Conservation (phyloP, 306 rosid species). For the Pterocarpus santalinus region DNA sequence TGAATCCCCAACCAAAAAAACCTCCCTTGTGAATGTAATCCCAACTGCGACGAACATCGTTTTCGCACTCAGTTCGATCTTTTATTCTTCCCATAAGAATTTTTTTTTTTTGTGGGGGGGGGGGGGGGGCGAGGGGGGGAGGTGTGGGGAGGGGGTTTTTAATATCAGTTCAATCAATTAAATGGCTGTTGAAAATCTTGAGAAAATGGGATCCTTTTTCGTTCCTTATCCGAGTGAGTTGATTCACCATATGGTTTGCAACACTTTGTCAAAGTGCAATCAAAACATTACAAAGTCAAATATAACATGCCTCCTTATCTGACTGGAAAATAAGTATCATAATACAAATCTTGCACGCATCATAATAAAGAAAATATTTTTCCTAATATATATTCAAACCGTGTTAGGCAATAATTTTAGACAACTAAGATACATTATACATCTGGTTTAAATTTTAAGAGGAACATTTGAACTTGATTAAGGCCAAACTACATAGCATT, state of each 20-base stretch:
- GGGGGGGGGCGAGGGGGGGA: too few species aligned
- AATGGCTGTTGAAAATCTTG: too few species aligned
- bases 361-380: not conserved
- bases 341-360: slow-evolving; percentile 21
- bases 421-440: not conserved
- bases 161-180: too few species aligned
- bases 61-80: too few species aligned
- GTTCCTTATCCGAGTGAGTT: not conserved
- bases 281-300: slow-evolving; percentile 12
- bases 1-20: too few species aligned
- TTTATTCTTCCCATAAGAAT: too few species aligned
- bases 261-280: not conserved
- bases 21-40: too few species aligned
- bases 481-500: not conserved
- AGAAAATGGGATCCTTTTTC: too few species aligned
- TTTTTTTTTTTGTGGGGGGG: too few species aligned
- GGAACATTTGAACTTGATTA: not conserved
- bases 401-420: not conserved
- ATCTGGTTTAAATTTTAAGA: not conserved
- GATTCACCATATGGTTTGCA: not conserved
- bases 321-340: not conserved
- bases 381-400: not conserved
- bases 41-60: too few species aligned
- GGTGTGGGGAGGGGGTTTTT: too few species aligned
- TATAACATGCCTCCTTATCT: not conserved